These are phyloP conservation scores for Penicillium paneum DNA, from an alignment of 2,329 filamentous ascomycete genomes.

Conservation along the genomic window DNA sequence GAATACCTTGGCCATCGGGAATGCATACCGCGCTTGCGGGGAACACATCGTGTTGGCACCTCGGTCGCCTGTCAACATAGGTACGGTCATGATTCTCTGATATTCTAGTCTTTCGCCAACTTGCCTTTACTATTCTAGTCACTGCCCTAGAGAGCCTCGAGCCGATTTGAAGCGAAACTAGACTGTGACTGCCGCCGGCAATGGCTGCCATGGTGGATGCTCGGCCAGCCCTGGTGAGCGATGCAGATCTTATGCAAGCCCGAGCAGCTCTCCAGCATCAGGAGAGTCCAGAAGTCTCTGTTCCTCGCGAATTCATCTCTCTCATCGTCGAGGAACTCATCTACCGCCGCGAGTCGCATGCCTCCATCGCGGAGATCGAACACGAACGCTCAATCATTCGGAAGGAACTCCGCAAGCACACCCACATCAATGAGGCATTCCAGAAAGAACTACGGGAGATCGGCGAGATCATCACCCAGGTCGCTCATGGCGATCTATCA, in stretches of 20 bases:
- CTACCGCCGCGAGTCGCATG: constrained; percentile 22
- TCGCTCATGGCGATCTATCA: constrained; percentile 25
- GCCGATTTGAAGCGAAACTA: not conserved
- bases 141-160: not conserved
- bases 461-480: constrained; percentile 28
- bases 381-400: constrained; percentile 21
- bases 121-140: not conserved
- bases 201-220: constrained; percentile 20
- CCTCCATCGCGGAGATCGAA: constrained; percentile 20
- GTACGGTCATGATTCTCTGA: not conserved
- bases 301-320: constrained; percentile 23
- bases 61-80: not conserved
- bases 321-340: constrained; percentile 26
- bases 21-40: constrained; percentile 1
- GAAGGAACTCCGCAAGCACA: constrained; percentile 25
- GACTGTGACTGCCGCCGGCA: not conserved
- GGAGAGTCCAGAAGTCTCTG: constrained; percentile 19
- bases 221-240: constrained; percentile 17
- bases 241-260: constrained; percentile 24
- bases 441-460: constrained; percentile 28
- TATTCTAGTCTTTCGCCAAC: not conserved
- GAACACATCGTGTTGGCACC: not conserved
- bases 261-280: constrained; percentile 24
- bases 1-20: not conserved
- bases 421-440: constrained; percentile 28